phyloP scores from a whole-genome alignment of 129 eudicot genomes.

The Lactuca sativa region DNA sequence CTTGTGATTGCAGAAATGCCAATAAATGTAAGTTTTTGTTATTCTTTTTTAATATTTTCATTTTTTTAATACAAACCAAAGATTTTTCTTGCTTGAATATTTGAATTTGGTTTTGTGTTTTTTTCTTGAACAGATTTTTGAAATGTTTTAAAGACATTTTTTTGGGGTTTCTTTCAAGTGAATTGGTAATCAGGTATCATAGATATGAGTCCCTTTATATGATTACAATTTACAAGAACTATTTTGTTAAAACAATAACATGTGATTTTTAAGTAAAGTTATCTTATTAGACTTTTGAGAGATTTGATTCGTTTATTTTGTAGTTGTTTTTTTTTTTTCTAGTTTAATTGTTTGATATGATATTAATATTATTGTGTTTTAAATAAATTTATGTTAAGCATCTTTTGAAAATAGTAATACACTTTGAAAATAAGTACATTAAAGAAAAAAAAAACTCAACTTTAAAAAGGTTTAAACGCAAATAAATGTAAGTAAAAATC shows the following conservation, averaged over 20 bases:
- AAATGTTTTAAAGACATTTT: conserved; percentile 49
- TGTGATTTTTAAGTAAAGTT: too few relatives aligned
- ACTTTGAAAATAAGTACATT: too few relatives aligned
- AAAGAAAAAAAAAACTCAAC: too few relatives aligned
- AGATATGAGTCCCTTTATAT: not conserved
- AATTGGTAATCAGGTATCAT: not conserved
- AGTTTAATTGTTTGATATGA: not conserved
- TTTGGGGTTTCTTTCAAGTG: not conserved
- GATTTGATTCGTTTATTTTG: too few relatives aligned
- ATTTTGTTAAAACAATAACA: not conserved
- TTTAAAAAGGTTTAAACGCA: too few relatives aligned
- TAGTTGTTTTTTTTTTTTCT: not conserved
- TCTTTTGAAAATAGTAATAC: too few relatives aligned
- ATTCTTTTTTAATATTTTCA: not conserved
- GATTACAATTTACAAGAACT: too few relatives aligned
- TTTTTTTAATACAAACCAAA: not conserved
- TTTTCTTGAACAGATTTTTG: conserved; percentile 63
- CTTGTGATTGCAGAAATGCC: conserved; percentile 95
- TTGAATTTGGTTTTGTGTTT: conserved; percentile 12
- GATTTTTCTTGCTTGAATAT: not conserved
- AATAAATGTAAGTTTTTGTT: conserved; percentile 64
- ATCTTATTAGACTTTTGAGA: too few relatives aligned
- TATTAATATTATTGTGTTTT: not conserved
- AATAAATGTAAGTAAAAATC: too few relatives aligned
- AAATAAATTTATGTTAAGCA: too few relatives aligned